phyloP scores from a whole-genome alignment of 306 rosid genomes.

The Leucaena leucocephala region DNA sequence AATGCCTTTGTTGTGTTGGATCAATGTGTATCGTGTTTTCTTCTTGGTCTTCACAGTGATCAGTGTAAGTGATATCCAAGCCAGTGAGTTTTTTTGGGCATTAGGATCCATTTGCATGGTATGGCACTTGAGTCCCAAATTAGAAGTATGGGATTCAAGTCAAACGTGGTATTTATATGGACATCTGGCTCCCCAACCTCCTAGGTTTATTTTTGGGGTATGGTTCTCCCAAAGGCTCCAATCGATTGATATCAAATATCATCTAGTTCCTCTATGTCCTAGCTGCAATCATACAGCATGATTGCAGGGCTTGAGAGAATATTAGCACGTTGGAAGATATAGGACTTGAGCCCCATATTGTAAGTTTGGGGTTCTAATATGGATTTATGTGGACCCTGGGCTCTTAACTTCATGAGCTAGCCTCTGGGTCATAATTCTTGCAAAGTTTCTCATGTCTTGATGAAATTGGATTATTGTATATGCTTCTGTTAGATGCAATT shows the following conservation, averaged over 20 bases:
- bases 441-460: background rate
- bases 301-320: background rate
- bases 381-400: background rate
- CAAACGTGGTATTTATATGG: background rate
- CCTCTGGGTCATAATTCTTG: background rate
- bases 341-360: background rate
- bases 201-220: background rate
- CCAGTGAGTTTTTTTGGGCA: conserved; percentile 8
- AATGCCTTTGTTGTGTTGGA: background rate
- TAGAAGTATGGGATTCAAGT: background rate
- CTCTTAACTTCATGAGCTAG: background rate
- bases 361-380: background rate
- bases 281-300: background rate
- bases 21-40: background rate
- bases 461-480: background rate
- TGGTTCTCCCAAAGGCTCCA: background rate
- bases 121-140: background rate
- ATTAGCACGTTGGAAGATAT: background rate
- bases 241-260: background rate
- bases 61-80: background rate
- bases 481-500: background rate
- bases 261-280: background rate
- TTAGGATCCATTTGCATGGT: background rate
- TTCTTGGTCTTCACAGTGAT: background rate
- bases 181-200: background rate